Percentiles rank a stretch among this genome's conserved stretches.
phyloP scores from a whole-genome alignment of 257 asterid genomes.

The Cinchona pubescens region DNA sequence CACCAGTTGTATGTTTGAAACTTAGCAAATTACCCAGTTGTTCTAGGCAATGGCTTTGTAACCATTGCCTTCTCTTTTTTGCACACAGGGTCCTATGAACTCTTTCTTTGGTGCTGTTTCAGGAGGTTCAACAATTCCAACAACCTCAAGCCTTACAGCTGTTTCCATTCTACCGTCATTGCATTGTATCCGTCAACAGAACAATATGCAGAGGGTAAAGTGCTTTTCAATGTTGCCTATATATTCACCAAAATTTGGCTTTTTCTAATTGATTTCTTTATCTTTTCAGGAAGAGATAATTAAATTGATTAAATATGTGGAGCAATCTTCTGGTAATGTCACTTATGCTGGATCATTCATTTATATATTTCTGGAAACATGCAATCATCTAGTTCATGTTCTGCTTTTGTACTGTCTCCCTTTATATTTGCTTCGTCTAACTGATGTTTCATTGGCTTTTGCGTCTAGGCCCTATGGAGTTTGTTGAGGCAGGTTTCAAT shows the following conservation, averaged over 20 bases:
- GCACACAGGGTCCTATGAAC: slow-evolving; percentile 52
- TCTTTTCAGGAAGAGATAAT: slow-evolving; percentile 70
- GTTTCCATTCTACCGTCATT: slow-evolving; percentile 72
- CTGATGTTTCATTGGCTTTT: slow-evolving; percentile 15
- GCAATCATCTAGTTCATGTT: not conserved
- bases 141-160: slow-evolving; percentile 40
- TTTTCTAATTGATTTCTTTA: slow-evolving; percentile 31
- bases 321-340: slow-evolving; percentile 70
- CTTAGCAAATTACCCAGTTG: slow-evolving; percentile 24
- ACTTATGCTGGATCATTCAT: not conserved
- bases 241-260: slow-evolving; percentile 13
- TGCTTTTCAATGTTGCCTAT: slow-evolving; percentile 12
- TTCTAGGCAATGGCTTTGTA: slow-evolving; percentile 36
- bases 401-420: slow-evolving; percentile 3
- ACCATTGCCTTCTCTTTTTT: slow-evolving; percentile 34
- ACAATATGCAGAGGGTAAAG: slow-evolving; percentile 72
- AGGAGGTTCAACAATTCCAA: slow-evolving; percentile 47
- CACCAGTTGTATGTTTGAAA: slow-evolving; percentile 22
- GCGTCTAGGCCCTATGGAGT: slow-evolving; percentile 53
- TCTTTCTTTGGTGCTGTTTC: slow-evolving; percentile 34
- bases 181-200: slow-evolving; percentile 76
- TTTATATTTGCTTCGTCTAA: not conserved
- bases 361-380: not conserved
- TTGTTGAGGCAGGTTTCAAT: slow-evolving; percentile 50
- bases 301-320: slow-evolving; percentile 74